These are phyloP conservation scores for Talaromyces wortmannii DNA, from an alignment of 495 filamentous ascomycete species.

Conservation along the genomic window DNA sequence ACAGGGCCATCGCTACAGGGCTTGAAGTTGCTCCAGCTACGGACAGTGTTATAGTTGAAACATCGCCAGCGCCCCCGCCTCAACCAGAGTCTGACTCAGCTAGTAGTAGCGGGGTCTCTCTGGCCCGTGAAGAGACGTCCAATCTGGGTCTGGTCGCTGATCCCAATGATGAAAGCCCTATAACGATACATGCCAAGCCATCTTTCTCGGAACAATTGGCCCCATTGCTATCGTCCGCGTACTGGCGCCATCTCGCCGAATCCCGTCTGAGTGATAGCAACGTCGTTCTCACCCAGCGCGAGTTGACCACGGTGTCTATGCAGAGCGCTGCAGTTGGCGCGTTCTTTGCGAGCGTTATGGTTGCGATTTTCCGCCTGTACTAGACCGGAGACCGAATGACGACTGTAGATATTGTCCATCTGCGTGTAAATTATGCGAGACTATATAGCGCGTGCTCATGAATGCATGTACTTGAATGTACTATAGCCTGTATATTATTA, in stretches of 20 bases:
- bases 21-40: constrained; percentile 12
- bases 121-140: constrained; percentile 5
- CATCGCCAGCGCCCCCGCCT: constrained; percentile 1
- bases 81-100: constrained; percentile 1
- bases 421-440: too few relatives aligned
- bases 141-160: neutral
- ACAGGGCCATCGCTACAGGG: constrained; percentile 8
- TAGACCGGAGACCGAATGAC: constrained; percentile 12
- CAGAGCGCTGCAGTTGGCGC: constrained; percentile 71
- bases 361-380: constrained; percentile 47
- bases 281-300: constrained; percentile 62
- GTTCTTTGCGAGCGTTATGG: constrained; percentile 50
- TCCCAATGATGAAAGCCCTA: neutral
- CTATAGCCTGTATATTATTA: too few relatives aligned
- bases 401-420: too few relatives aligned
- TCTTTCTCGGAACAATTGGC: neutral
- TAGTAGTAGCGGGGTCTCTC: neutral
- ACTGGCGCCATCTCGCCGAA: constrained; percentile 42
- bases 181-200: neutral
- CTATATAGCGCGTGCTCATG: too few relatives aligned
- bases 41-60: neutral
- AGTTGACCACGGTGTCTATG: constrained; percentile 63
- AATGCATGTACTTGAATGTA: too few relatives aligned
- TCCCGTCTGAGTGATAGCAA: constrained; percentile 62
- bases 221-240: constrained; percentile 18